Evolutionary conservation across 306 rosid genomes (phyloP).

Genomic region (Alnus rubra): DNA sequence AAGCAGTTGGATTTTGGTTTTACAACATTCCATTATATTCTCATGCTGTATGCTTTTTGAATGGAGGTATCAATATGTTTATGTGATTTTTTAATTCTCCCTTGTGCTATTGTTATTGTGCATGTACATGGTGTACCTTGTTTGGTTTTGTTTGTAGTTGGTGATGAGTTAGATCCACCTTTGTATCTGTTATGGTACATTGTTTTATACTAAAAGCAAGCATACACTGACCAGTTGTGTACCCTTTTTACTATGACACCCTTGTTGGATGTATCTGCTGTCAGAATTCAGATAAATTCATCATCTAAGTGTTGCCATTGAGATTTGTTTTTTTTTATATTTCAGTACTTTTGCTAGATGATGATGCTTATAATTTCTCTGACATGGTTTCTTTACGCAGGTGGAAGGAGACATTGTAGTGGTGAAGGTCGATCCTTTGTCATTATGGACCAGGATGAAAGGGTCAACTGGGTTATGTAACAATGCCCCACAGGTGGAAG

Average conservation of each 20-base stretch:
- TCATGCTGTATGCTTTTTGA: background rate
- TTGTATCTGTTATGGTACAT: background rate
- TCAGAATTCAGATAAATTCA: background rate
- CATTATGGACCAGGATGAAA: slow-evolving; percentile 80
- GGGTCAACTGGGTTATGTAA: slow-evolving; percentile 47
- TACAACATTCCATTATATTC: background rate
- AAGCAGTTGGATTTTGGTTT: background rate
- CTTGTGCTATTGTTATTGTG: background rate
- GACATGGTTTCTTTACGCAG: slow-evolving; percentile 33
- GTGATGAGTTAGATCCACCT: background rate
- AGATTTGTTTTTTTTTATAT: slow-evolving; percentile 10
- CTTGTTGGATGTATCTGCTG: background rate
- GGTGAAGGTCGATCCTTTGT: slow-evolving; percentile 62
- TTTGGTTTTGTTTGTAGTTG: background rate
- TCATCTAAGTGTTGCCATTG: slow-evolving; percentile 10
- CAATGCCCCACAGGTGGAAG: slow-evolving; percentile 44
- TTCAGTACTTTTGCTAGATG: slow-evolving; percentile 14
- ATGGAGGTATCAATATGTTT: background rate
- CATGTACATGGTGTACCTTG: background rate
- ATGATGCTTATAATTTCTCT: slow-evolving; percentile 33
- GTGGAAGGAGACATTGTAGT: slow-evolving; percentile 90
- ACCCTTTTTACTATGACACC: background rate
- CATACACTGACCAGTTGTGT: background rate
- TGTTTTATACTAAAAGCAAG: background rate
- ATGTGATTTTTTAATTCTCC: too few species aligned